Evolutionary conservation across 495 filamentous ascomycete species (phyloP).

Genomic region (Hypoxylon fragiforme): DNA sequence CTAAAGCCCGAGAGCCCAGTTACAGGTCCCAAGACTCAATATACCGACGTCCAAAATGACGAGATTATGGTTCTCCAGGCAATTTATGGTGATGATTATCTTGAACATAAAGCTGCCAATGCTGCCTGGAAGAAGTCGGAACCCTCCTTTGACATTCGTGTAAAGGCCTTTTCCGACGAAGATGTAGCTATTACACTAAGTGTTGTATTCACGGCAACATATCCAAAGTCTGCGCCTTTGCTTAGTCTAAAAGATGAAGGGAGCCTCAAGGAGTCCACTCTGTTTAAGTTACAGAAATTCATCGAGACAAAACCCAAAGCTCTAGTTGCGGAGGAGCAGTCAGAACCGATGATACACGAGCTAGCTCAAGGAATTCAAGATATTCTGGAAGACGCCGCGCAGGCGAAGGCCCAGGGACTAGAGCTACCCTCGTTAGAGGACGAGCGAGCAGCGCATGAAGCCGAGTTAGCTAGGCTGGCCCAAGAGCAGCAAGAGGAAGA

Average conservation of each 20-base stretch:
- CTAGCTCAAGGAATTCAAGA: conserved; percentile 83
- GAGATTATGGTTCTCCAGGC: conserved; percentile 85
- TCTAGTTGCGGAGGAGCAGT: conserved; percentile 58
- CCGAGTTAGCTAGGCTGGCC: conserved; percentile 52
- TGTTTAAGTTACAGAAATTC: conserved; percentile 68
- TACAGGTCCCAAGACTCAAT: conserved; percentile 59
- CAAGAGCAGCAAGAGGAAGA: conserved; percentile 52
- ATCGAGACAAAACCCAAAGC: conserved; percentile 70
- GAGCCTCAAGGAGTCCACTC: conserved; percentile 64
- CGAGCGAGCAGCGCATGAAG: conserved; percentile 73
- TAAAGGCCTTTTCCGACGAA: conserved; percentile 71
- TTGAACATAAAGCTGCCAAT: conserved; percentile 68
- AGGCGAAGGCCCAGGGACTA: conserved; percentile 68
- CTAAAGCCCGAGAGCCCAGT: conserved; percentile 43
- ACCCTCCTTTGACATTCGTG: conserved; percentile 74
- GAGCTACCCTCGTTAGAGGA: conserved; percentile 86
- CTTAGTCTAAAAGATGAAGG: conserved; percentile 67
- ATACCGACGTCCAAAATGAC: conserved; percentile 81
- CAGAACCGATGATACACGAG: conserved; percentile 87
- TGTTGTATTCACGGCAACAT: conserved; percentile 84
- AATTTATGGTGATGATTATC: conserved; percentile 91
- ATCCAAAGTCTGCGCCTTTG: conserved; percentile 83
- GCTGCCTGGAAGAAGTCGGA: conserved; percentile 93
- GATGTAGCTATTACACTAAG: conserved; percentile 64
- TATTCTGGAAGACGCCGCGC: conserved; percentile 82